Evolutionary conservation across 441 rosid genomes (phyloP).

Genomic region (Rhodomyrtus psidioides): DNA sequence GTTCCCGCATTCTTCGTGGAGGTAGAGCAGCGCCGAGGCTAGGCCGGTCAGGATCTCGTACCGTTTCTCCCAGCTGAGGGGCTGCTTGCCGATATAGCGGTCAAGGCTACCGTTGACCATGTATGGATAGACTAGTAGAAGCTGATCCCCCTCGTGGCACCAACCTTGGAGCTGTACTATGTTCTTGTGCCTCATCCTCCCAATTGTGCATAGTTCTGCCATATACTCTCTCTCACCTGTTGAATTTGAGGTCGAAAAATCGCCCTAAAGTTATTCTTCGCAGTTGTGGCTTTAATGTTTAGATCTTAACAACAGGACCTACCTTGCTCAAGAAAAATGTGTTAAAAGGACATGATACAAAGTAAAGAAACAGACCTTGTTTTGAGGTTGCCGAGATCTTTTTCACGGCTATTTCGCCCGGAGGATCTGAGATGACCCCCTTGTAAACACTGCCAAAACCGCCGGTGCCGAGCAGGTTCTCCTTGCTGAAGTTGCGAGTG

Average conservation of each 20-base stretch:
- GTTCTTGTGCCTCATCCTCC: constrained; percentile 34
- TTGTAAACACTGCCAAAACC: constrained; percentile 36
- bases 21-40: constrained; percentile 34
- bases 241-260: neutral
- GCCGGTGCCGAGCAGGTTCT: constrained; percentile 30
- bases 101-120: constrained; percentile 39
- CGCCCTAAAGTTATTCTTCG: neutral
- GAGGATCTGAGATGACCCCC: constrained; percentile 16
- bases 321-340: neutral
- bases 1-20: constrained; percentile 28
- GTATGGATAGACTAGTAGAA: constrained; percentile 31
- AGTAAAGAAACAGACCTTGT: constrained; percentile 17
- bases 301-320: neutral
- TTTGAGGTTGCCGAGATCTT: constrained; percentile 27
- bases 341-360: neutral
- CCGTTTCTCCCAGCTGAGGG: constrained; percentile 16
- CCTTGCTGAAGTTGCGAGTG: constrained; percentile 24
- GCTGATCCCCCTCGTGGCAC: constrained; percentile 27
- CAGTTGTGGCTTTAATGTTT: neutral
- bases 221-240: constrained; percentile 27
- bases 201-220: constrained; percentile 37
- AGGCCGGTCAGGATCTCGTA: constrained; percentile 21
- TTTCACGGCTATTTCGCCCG: constrained; percentile 23
- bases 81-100: constrained; percentile 16
- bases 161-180: constrained; percentile 34